A percentile compares a stretch with the other conserved stretches of the same genome.
phyloP scores from a whole-genome alignment of 148 eudicot genomes.

The Cornus controversa region DNA sequence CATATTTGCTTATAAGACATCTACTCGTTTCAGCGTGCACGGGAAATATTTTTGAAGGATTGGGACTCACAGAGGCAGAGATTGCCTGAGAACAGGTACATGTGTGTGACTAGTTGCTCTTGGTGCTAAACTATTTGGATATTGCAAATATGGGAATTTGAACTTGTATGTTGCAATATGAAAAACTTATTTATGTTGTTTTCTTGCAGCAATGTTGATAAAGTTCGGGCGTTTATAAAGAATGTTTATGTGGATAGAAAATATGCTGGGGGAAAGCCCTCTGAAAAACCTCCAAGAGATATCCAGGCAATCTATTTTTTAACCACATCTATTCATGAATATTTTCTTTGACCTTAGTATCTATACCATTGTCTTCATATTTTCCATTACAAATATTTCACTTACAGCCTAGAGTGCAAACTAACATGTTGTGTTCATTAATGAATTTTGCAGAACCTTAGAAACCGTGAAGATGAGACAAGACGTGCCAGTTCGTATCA shows the following conservation, averaged over 20 bases:
- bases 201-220: slow-evolving; percentile 70
- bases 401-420: neutral
- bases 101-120: slow-evolving; percentile 9
- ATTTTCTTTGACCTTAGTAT: neutral
- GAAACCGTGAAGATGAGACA: slow-evolving; percentile 61
- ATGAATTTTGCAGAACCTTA: slow-evolving; percentile 40
- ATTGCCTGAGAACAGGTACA: slow-evolving; percentile 75
- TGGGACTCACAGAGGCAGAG: slow-evolving; percentile 78
- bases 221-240: slow-evolving; percentile 81
- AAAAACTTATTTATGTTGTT: neutral
- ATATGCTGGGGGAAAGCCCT: slow-evolving; percentile 58
- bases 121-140: slow-evolving; percentile 6
- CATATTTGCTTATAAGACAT: slow-evolving; percentile 19
- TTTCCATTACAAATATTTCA: neutral
- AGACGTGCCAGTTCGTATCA: slow-evolving; percentile 96
- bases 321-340: neutral
- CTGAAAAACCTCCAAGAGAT: slow-evolving; percentile 75
- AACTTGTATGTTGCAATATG: neutral
- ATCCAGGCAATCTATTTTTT: slow-evolving; percentile 40
- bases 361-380: neutral
- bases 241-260: slow-evolving; percentile 69
- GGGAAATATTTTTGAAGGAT: slow-evolving; percentile 67
- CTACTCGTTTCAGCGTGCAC: slow-evolving; percentile 65
- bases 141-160: neutral
- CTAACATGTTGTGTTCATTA: slow-evolving; percentile 14